A percentile compares a stretch with the other conserved stretches of the same genome.
phyloP scores from a whole-genome alignment of 495 filamentous ascomycete genomes.

The Hypoxylon cercidicola region DNA sequence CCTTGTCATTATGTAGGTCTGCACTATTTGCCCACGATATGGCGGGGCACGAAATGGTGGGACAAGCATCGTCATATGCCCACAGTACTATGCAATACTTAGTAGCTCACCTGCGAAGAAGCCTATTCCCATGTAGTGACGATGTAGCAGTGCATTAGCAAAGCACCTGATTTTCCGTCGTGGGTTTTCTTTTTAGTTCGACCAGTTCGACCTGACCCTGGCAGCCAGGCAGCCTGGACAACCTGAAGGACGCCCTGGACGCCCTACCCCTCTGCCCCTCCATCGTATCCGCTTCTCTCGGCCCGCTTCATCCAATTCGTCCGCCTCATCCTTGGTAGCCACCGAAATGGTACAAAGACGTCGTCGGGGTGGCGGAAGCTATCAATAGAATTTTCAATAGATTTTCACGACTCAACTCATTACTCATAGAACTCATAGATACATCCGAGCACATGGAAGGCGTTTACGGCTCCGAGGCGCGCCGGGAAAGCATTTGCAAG shows the following conservation, averaged over 20 bases:
- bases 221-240: too few species aligned
- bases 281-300: conserved; percentile 16
- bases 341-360: conserved; percentile 15
- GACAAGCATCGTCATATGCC: conserved; percentile 35
- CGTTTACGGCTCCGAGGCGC: too few species aligned
- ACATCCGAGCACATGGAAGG: too few species aligned
- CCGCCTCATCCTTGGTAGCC: neutral
- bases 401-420: too few species aligned
- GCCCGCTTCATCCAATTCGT: conserved; percentile 24
- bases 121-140: conserved; percentile 15
- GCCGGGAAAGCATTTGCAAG: too few species aligned
- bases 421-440: too few species aligned
- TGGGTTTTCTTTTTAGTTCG: conserved; percentile 32
- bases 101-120: conserved; percentile 2
- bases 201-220: conserved; percentile 8
- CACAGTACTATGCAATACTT: conserved; percentile 37
- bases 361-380: conserved; percentile 13
- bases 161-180: conserved; percentile 37
- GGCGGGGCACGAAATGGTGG: conserved; percentile 34
- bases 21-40: conserved; percentile 37
- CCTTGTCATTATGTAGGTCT: conserved; percentile 12
- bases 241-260: too few species aligned
- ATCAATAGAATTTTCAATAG: too few species aligned
- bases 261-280: conserved; percentile 12
- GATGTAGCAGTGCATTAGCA: conserved; percentile 17